Evolutionary conservation across 2,329 filamentous ascomycete species (phyloP).

Genomic region (Amauroascus verrucosus): DNA sequence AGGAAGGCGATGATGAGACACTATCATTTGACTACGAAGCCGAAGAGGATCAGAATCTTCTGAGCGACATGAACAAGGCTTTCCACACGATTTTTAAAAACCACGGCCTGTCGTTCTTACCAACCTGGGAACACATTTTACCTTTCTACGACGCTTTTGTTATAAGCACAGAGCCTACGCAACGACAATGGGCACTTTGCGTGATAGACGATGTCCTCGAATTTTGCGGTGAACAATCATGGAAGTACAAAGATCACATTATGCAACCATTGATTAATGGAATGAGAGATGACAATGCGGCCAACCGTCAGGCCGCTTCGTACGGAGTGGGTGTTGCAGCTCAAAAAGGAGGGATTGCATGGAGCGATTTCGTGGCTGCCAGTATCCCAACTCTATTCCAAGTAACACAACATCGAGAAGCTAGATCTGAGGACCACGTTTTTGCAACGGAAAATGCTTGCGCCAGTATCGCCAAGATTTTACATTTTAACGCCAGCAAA

Average conservation of each 20-base stretch:
- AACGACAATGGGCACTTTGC: conserved; percentile 97
- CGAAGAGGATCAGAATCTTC: conserved; percentile 89
- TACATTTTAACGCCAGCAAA: conserved; percentile 75
- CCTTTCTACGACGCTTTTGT: conserved; percentile 79
- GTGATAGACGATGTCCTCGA: conserved; percentile 98
- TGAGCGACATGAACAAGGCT: conserved; percentile 99
- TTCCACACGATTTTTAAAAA: conserved; percentile 99
- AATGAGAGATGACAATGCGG: conserved; percentile 73
- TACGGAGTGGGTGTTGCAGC: conserved; percentile 95
- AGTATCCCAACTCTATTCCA: conserved; percentile 76
- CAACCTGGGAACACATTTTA: conserved; percentile 76
- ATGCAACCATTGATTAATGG: conserved; percentile 77
- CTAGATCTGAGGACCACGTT: conserved; percentile 82
- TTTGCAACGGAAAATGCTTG: conserved; percentile 97
- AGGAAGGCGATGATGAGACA: conserved; percentile 81
- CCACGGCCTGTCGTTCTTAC: conserved; percentile 73
- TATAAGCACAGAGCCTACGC: conserved; percentile 68
- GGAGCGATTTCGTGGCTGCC: conserved; percentile 76
- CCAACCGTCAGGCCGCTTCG: conserved; percentile 88
- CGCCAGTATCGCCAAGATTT: conserved; percentile 90
- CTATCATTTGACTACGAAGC: conserved; percentile 84
- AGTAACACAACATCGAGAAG: conserved; percentile 67
- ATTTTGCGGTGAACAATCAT: conserved; percentile 84
- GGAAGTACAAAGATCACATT: conserved; percentile 76
- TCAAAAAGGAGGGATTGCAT: conserved; percentile 76